phyloP scores from a whole-genome alignment of 768 basidiomycete species.

The Serendipita indica region DNA sequence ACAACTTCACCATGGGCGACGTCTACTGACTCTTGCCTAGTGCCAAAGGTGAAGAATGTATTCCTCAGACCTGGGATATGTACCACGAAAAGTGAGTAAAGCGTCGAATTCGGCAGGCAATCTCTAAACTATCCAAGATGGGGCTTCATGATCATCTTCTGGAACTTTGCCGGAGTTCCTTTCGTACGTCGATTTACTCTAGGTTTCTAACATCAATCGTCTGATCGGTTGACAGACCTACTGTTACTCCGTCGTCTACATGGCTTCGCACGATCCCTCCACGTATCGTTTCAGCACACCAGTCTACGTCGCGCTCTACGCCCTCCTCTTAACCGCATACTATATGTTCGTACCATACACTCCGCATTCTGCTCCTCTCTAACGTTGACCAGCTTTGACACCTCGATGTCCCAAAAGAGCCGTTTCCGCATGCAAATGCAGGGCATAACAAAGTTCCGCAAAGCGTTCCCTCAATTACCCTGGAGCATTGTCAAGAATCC shows the following conservation, averaged over 20 bases:
- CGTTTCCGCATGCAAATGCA: constrained; percentile 96
- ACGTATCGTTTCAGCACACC: constrained; percentile 74
- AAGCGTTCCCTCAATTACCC: constrained; percentile 89
- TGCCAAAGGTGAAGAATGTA: constrained; percentile 87
- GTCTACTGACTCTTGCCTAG: constrained; percentile 24
- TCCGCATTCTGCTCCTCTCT: not conserved
- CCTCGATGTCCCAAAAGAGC: constrained; percentile 91
- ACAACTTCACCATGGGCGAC: not conserved
- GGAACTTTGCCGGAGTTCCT: constrained; percentile 89
- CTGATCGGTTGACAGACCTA: constrained; percentile 47
- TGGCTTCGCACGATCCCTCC: constrained; percentile 85
- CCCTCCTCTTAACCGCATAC: constrained; percentile 68
- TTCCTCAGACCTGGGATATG: constrained; percentile 99
- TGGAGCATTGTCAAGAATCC: constrained; percentile 73
- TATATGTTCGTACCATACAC: constrained; percentile 46
- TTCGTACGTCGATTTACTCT: constrained; percentile 32
- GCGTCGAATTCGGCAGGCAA: no score
- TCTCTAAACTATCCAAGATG: constrained; percentile 34
- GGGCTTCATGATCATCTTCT: constrained; percentile 98
- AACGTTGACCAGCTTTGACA: constrained; percentile 55
- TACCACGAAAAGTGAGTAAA: constrained; percentile 91
- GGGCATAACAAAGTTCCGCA: constrained; percentile 70
- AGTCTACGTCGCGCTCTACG: constrained; percentile 56
- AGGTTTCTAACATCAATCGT: not conserved
- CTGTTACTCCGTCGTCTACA: constrained; percentile 93